Evolutionary conservation across 331 rosid genomes (phyloP), one percentile per base, ranked within the genome.

Genomic region (Spiraea crenata): DNA sequence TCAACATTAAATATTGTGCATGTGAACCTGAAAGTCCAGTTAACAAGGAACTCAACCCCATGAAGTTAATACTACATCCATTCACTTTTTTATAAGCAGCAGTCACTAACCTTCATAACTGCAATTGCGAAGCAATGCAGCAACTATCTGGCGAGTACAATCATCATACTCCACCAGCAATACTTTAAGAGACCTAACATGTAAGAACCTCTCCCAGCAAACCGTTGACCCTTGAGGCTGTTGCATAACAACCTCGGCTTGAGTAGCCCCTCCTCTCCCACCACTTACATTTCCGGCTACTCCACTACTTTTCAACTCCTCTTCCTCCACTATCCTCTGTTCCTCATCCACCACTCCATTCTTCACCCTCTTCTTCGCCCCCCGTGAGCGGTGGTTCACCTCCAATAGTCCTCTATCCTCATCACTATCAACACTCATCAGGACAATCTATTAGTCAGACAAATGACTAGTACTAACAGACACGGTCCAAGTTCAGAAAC

Each of bases 101-200:
- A 31, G 52, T 74, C 11, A 77, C 93, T 63, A 72, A 89, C 98
- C 98, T 88, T 92, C 98, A 85, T 92, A 92, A 76, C 96, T 86
- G 83, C 98, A 92, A 82, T 92, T 92, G 64, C 96, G 92, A 71
- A 92, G 98, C 78, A 92, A 81, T 35, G 98, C 98, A 31, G 95
- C 79, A 44, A 92, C 96, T 68, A 92, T 81, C 63, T 84, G 96
- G 54, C 98, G 98, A 8, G 98, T 92, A 70, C 81, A 92, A 75
- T 90, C 92, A 77, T 92, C 98, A 70, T 77, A 52, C 79, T 92
- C 98, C 76, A 90, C 98, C 60, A 92, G 89, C 84, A 92, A 81
- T 73, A 92, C 96, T 79, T 90, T 92, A 37, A 92, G 95, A 17
- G 96, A 81, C 72, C 96, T 83, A 65, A 86, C 34, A 79, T 88